A percentile compares a stretch with the other conserved stretches of the same genome.
Conservation (phyloP, 2,329 filamentous ascomycete genomes). For the Pseudogymnoascus sp. region DNA sequence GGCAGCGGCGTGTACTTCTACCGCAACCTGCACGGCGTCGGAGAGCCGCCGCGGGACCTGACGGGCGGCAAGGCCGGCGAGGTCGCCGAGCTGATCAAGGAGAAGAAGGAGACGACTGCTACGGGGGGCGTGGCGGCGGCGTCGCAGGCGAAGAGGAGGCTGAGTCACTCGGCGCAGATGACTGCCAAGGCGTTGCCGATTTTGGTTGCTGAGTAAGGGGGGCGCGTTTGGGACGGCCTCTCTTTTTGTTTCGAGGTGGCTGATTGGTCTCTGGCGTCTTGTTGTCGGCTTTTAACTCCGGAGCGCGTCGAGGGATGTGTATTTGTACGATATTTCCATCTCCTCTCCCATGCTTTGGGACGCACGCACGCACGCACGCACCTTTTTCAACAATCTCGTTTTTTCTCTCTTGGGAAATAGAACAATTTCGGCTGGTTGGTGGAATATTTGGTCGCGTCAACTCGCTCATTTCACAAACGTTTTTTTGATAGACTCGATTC, state of each 20-base stretch:
- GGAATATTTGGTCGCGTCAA: neutral
- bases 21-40: slow-evolving; percentile 18
- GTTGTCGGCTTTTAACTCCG: neutral
- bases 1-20: slow-evolving; percentile 27
- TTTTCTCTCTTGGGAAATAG: neutral
- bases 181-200: neutral
- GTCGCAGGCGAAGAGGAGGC: neutral
- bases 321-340: neutral
- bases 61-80: neutral
- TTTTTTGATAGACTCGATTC: neutral
- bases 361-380: neutral
- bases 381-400: neutral
- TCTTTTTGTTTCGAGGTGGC: neutral
- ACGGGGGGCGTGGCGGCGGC: neutral
- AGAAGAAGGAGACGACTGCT: neutral
- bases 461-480: neutral
- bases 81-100: neutral
- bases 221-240: neutral
- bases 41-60: neutral
- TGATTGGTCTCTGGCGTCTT: neutral
- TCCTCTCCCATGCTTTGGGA: neutral
- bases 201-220: neutral
- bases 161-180: slow-evolving; percentile 6
- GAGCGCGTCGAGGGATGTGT: neutral
- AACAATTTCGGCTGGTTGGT: neutral